Conservation (phyloP, 2,329 filamentous ascomycete genomes). For the Colletotrichum sp. region DNA sequence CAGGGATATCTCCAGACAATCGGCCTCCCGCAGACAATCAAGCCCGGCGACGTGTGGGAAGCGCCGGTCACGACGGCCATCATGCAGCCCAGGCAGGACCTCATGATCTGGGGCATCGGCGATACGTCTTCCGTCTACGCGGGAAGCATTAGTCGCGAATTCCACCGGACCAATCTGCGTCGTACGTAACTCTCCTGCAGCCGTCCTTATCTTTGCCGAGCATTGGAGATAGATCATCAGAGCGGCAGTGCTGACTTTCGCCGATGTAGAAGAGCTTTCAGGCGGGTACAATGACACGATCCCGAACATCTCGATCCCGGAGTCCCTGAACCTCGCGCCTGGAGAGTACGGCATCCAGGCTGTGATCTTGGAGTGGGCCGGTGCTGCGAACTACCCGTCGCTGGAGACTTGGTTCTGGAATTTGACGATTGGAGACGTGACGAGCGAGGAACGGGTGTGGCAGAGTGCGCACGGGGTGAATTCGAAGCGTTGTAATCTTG, state of each 20-base stretch:
- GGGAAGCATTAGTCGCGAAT: neutral
- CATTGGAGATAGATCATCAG: neutral
- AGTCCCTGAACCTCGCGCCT: neutral
- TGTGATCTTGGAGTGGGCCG: neutral
- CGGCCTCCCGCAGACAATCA: neutral
- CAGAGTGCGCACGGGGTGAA: neutral
- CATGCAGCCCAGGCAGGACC: neutral
- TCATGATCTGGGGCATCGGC: neutral
- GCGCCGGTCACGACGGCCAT: neutral
- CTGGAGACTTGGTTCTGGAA: constrained; percentile 5
- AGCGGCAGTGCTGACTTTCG: neutral
- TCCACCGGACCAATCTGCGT: neutral
- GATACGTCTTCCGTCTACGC: neutral
- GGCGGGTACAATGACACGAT: neutral
- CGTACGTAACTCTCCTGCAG: neutral
- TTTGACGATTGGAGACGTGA: neutral
- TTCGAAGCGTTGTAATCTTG: neutral
- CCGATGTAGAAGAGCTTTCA: neutral
- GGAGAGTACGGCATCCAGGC: neutral
- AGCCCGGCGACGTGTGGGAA: neutral
- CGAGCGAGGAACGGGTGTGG: neutral
- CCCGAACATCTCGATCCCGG: neutral
- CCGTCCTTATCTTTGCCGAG: fast-evolving
- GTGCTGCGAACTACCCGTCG: neutral
- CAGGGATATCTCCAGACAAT: neutral